Evolutionary conservation across 2,329 filamentous ascomycete species (phyloP), one percentile per base, ranked within the genome.

Genomic region (Alternaria sp.): DNA sequence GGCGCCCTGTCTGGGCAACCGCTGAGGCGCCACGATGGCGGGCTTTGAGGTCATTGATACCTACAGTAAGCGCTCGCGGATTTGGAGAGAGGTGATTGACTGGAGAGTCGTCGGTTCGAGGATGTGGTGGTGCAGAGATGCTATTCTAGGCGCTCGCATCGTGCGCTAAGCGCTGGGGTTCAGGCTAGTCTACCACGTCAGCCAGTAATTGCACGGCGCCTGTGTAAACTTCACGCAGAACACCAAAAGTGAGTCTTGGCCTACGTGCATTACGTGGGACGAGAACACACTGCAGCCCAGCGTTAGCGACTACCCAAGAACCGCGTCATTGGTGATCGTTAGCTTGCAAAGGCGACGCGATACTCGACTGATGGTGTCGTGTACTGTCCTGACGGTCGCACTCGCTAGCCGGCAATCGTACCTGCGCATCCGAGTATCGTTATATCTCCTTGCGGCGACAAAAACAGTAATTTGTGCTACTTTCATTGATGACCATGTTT

Each of bases 11-110:
- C 62, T 67, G 70, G 62, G 67, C 71, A 78, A 66, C 70, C 76
- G 76, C 76, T 67, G 75, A 74, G 73, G 75, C 76, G 74, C 73
- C 57, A 70, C 58, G 47, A 59, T 64, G 65, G 65, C 71, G 66
- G 59, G 26, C 63, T 68, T 65, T 64, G 63, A 73, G 66, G 51
- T 63, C 64, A 69, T 73, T 69, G 70, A 63, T 52, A 68, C 63
- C 67, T 60, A 65, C 66, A 58, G 54, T 75, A 77, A 76, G 74
- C 76, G 75, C 75, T 74, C 70, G 69, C 70, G 66, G 60, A 38
- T 58, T 59, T 41, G 36, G 18, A 64, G 54, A 56, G 59, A 56
- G 61, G 57, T 64, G 62, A 63, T 72, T 67, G 65, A 72, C 68
- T 63, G 71, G 51, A 68, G 54, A 65, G 61, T 54, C 63, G 60